Conservation (phyloP, 495 filamentous ascomycete species). For the Rhypophila decipiens region DNA sequence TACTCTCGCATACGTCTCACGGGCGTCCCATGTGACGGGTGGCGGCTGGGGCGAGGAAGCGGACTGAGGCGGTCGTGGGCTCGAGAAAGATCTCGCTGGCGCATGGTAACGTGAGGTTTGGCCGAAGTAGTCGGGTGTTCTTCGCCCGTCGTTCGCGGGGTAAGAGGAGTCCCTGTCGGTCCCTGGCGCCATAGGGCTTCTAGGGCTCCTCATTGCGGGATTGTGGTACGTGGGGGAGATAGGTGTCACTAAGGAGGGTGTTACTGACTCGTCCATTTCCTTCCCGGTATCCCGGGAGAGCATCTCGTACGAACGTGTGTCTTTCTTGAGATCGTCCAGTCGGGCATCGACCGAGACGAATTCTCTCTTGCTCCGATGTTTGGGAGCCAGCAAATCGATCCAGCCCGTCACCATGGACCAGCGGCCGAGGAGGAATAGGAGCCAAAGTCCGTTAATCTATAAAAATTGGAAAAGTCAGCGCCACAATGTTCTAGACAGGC, state of each 20-base stretch:
- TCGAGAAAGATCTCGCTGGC: conserved; percentile 41
- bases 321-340: conserved; percentile 49
- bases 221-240: conserved; percentile 34
- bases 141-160: conserved; percentile 24
- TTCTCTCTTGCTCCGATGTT: conserved; percentile 51
- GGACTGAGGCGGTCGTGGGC: conserved; percentile 29
- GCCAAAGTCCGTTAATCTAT: conserved; percentile 79
- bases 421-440: conserved; percentile 71
- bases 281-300: conserved; percentile 51
- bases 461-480: no score
- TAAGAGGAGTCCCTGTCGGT: conserved; percentile 5
- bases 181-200: conserved; percentile 18
- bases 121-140: conserved; percentile 45
- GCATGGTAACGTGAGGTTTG: conserved; percentile 39
- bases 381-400: conserved; percentile 53
- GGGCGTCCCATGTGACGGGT: conserved; percentile 33
- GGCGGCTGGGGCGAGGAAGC: neutral
- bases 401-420: conserved; percentile 79
- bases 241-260: conserved; percentile 42
- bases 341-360: conserved; percentile 85
- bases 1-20: conserved; percentile 26
- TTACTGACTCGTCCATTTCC: conserved; percentile 35
- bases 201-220: conserved; percentile 24
- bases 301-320: conserved; percentile 78
- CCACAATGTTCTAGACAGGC: neutral